A percentile compares a stretch with the other conserved stretches of the same genome.
phyloP scores from a whole-genome alignment of 306 rosid genomes.

The Heteromeles arbutifolia region DNA sequence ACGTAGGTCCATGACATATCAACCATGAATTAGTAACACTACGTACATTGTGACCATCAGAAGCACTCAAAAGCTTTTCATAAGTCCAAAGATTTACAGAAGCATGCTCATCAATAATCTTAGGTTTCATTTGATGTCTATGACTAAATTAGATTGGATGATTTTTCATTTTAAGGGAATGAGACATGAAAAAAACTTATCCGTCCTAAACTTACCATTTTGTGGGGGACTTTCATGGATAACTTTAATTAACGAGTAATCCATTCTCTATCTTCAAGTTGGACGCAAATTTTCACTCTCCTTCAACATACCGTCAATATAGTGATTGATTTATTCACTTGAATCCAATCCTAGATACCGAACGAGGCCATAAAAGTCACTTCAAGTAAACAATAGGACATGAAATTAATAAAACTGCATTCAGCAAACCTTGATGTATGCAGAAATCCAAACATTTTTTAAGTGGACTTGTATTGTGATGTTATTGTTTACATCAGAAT shows the following conservation, averaged over 20 bases:
- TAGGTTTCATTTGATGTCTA: not conserved
- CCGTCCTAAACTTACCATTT: too few species aligned
- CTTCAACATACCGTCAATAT: too few species aligned
- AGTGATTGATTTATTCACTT: too few species aligned
- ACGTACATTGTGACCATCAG: not conserved
- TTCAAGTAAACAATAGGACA: not conserved
- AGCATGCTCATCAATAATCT: not conserved
- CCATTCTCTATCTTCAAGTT: too few species aligned
- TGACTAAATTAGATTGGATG: not conserved
- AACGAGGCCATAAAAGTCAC: not conserved
- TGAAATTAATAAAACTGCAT: too few species aligned
- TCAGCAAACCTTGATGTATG: too few species aligned
- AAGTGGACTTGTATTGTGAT: not conserved
- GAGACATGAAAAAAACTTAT: too few species aligned
- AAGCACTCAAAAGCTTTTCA: not conserved
- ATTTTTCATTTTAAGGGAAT: too few species aligned
- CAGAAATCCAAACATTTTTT: not conserved
- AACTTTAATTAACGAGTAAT: too few species aligned
- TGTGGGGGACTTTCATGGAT: not conserved
- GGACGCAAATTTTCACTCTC: too few species aligned
- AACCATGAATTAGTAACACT: too few species aligned
- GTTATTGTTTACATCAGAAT: not conserved
- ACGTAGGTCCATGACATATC: not conserved
- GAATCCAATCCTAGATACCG: not conserved
- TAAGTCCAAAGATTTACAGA: not conserved